Conservation (phyloP, 2,329 filamentous ascomycete species). For the Pseudocercospora eumusae region DNA sequence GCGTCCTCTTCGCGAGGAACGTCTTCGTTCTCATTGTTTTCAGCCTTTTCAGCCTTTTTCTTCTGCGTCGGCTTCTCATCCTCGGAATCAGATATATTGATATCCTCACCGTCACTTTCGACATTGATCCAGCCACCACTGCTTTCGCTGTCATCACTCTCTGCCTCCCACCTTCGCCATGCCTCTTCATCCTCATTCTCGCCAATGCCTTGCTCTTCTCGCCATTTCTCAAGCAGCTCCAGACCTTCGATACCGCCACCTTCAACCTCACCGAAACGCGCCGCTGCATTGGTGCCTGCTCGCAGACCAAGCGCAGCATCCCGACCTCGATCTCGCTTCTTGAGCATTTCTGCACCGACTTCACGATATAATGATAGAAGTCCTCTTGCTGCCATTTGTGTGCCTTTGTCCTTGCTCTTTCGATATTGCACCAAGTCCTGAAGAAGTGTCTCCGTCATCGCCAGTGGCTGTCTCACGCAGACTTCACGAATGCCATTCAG, state of each 20-base stretch:
- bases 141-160: constrained; percentile 64
- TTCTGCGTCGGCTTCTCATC: constrained; percentile 60
- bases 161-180: constrained; percentile 62
- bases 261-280: constrained; percentile 79
- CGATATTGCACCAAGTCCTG: constrained; percentile 95
- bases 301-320: constrained; percentile 81
- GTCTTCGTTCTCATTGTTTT: constrained; percentile 19
- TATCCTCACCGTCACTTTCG: constrained; percentile 74
- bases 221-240: constrained; percentile 88
- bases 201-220: constrained; percentile 77
- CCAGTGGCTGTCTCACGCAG: constrained; percentile 87
- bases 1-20: constrained; percentile 26
- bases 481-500: constrained; percentile 94
- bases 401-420: constrained; percentile 96
- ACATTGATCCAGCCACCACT: constrained; percentile 95
- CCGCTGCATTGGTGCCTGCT: constrained; percentile 71
- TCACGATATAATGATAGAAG: constrained; percentile 88
- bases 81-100: constrained; percentile 70
- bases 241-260: constrained; percentile 86
- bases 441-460: constrained; percentile 92
- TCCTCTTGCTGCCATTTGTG: constrained; percentile 98
- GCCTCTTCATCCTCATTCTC: constrained; percentile 61
- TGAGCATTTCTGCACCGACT: constrained; percentile 83
- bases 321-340: constrained; percentile 88
- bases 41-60: constrained; percentile 41